Evolutionary conservation across 1,284 basidiomycete species (phyloP).

Genomic region (Meira nashicola): DNA sequence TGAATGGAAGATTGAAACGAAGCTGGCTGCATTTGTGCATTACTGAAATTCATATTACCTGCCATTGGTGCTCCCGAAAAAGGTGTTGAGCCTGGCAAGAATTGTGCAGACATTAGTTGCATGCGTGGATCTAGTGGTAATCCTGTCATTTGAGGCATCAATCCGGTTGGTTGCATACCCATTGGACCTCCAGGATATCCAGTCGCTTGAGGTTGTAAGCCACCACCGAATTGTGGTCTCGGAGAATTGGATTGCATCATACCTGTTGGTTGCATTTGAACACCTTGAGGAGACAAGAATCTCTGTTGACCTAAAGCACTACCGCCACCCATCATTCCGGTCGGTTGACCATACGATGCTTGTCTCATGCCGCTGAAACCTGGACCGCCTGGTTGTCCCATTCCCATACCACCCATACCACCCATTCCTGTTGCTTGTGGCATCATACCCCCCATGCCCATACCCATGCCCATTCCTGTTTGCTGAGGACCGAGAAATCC

Average conservation of each 20-base stretch:
- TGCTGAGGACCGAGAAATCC: slow-evolving; percentile 26
- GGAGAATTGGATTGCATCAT: slow-evolving; percentile 8
- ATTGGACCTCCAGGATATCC: slow-evolving; percentile 36
- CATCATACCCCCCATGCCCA: slow-evolving; percentile 20
- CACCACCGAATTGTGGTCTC: neutral
- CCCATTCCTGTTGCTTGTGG: slow-evolving; percentile 7
- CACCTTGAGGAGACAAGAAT: neutral
- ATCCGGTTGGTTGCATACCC: slow-evolving; percentile 40
- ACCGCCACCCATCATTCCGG: slow-evolving; percentile 1
- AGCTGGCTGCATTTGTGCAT: slow-evolving; percentile 47
- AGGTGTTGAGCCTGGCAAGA: slow-evolving; percentile 48
- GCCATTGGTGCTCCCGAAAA: slow-evolving; percentile 45
- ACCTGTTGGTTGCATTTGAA: slow-evolving; percentile 8
- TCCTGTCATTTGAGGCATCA: slow-evolving; percentile 52
- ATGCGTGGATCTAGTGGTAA: slow-evolving; percentile 49
- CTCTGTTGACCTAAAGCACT: neutral
- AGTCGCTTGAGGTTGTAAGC: slow-evolving; percentile 2
- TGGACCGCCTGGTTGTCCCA: neutral
- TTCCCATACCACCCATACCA: slow-evolving; percentile 5
- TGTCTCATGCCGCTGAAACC: slow-evolving; percentile 3
- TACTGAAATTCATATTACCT: slow-evolving; percentile 49
- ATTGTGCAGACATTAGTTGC: slow-evolving; percentile 51
- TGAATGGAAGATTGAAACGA: slow-evolving; percentile 49
- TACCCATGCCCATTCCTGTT: slow-evolving; percentile 17
- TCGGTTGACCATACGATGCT: neutral